phyloP scores from a whole-genome alignment of 371 early-diverging fungal species.

The Mortierella sp. region DNA sequence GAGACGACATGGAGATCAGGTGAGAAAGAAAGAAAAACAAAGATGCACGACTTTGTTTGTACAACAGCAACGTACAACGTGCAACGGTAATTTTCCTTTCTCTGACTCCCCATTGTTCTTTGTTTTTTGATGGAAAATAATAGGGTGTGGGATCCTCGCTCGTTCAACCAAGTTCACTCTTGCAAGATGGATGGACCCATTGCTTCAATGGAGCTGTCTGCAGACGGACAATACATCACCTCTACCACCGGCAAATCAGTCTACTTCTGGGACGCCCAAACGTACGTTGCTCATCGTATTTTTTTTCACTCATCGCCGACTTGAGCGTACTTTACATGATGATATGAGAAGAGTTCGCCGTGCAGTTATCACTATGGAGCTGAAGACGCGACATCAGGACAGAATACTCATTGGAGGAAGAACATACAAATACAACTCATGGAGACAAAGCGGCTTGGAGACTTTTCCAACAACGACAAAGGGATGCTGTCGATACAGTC shows the following conservation, averaged over 20 bases:
- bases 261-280: conserved; percentile 79
- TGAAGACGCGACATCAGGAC: background rate
- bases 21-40: conserved; percentile 24
- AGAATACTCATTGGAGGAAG: background rate
- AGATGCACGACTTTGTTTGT: background rate
- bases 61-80: background rate
- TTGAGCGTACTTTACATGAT: background rate
- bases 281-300: conserved; percentile 54
- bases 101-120: background rate
- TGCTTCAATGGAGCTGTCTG: conserved; percentile 78
- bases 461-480: too few relatives aligned
- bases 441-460: background rate
- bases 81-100: background rate
- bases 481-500: background rate
- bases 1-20: conserved; percentile 73
- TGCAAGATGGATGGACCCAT: conserved; percentile 74
- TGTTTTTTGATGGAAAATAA: background rate
- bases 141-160: conserved; percentile 82
- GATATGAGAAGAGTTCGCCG: background rate
- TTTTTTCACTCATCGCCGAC: background rate
- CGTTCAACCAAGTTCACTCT: conserved; percentile 69
- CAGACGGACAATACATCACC: conserved; percentile 76
- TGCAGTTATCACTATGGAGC: background rate
- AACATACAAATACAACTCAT: background rate
- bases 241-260: conserved; percentile 83